Evolutionary conservation across 192 early-diverging fungal genomes (phyloP).

Genomic region (Podila epicladia): DNA sequence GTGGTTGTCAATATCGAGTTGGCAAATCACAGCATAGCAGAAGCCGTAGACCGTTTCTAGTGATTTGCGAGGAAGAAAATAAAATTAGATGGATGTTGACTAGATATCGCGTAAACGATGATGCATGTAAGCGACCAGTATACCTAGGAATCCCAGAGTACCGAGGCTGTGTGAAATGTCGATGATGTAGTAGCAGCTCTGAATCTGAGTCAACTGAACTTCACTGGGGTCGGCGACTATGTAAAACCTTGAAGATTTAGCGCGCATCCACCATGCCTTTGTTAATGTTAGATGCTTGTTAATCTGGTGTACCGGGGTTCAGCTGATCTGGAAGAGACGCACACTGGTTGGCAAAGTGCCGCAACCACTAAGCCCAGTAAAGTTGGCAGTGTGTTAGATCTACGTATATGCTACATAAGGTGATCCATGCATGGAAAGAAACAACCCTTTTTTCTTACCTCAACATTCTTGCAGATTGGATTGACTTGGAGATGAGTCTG

Average conservation of each 20-base stretch:
- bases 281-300: not conserved
- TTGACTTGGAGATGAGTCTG: conserved; percentile 38
- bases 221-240: conserved; percentile 2
- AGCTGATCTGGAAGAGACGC: not conserved
- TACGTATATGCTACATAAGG: not conserved
- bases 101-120: not conserved
- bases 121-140: not conserved
- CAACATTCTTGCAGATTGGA: conserved; percentile 38
- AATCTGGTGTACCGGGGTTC: conserved; percentile 8
- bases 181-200: conserved; percentile 9
- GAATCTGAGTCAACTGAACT: conserved; percentile 12
- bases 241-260: not conserved
- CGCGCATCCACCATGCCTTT: not conserved
- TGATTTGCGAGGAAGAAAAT: not conserved
- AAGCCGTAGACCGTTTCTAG: conserved; percentile 22
- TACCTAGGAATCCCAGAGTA: conserved; percentile 12
- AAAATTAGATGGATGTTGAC: too few species aligned
- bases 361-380: conserved; percentile 24
- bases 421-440: not conserved
- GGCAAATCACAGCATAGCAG: conserved; percentile 16
- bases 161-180: conserved; percentile 12
- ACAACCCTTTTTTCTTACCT: conserved; percentile 4
- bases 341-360: conserved; percentile 18
- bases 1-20: conserved; percentile 31
- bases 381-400: not conserved